These are phyloP conservation scores for Cladosporium sp. DNA, from an alignment of 2,329 filamentous ascomycete genomes.

Conservation along the genomic window DNA sequence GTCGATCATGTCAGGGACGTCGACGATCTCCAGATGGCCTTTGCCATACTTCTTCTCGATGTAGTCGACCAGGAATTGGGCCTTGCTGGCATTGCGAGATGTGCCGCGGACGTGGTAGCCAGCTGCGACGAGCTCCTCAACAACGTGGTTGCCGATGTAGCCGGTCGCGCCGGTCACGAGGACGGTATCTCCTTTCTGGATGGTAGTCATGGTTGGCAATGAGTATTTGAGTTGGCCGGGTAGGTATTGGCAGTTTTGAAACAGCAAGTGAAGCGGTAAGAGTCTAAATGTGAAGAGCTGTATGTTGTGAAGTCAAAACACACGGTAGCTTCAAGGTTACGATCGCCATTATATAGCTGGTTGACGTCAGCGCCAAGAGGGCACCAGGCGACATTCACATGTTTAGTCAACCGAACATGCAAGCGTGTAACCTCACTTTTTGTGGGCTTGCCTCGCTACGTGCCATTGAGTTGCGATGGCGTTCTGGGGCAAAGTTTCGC, in stretches of 20 bases:
- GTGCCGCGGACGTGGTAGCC: constrained; percentile 35
- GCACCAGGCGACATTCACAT: neutral
- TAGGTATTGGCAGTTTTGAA: neutral
- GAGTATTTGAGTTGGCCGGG: neutral
- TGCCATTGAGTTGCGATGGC: neutral
- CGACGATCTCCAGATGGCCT: constrained; percentile 41
- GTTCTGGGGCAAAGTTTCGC: neutral
- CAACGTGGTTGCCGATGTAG: constrained; percentile 31
- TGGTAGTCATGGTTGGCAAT: constrained; percentile 18
- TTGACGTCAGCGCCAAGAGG: constrained; percentile 12
- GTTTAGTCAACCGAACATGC: neutral
- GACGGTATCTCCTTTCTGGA: constrained; percentile 28
- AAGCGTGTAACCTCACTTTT: neutral
- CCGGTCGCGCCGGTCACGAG: constrained; percentile 34
- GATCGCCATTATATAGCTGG: neutral
- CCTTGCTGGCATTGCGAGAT: constrained; percentile 29
- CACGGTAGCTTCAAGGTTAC: no score
- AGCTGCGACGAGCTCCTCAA: constrained; percentile 29
- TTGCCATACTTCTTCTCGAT: constrained; percentile 31
- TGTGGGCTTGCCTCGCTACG: neutral
- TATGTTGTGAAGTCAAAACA: neutral
- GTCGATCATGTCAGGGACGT: constrained; percentile 42
- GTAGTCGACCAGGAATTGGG: constrained; percentile 28
- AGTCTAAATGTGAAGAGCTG: neutral
- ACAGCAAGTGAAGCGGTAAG: neutral